phyloP scores from a whole-genome alignment of 495 filamentous ascomycete species.

The Tuber borchii region DNA sequence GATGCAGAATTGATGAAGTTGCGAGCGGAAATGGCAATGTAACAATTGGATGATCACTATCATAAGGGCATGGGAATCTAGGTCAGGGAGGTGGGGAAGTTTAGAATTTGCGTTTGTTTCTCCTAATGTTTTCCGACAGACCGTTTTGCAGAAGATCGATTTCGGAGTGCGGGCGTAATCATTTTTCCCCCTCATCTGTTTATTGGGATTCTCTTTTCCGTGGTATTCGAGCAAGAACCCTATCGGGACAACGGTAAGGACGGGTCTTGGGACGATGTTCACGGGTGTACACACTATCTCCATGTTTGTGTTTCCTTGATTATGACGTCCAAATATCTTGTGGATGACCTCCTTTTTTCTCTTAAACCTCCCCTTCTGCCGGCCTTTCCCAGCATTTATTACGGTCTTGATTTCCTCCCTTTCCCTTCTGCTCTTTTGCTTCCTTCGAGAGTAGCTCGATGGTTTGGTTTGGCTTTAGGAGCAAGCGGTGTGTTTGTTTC shows the following conservation, averaged over 20 bases:
- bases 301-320: slow-evolving; percentile 1
- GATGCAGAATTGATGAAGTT: slow-evolving; percentile 90
- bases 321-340: neutral
- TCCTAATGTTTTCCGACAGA: slow-evolving; percentile 9
- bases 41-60: slow-evolving; percentile 20
- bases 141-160: neutral
- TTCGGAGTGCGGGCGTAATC: slow-evolving; percentile 11
- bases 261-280: neutral
- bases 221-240: neutral
- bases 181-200: slow-evolving; percentile 5
- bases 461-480: neutral
- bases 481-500: neutral
- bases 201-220: neutral
- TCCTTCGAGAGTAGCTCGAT: neutral
- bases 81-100: slow-evolving; percentile 16
- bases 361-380: neutral
- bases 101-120: slow-evolving; percentile 31
- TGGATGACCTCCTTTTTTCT: neutral
- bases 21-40: slow-evolving; percentile 97
- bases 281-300: neutral
- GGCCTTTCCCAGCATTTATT: neutral
- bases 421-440: neutral
- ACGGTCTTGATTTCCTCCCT: neutral
- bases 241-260: neutral
- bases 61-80: neutral